Evolutionary conservation across 1,139 yeast species (phyloP).

Genomic region (Debaryomycetaceae sp.): DNA sequence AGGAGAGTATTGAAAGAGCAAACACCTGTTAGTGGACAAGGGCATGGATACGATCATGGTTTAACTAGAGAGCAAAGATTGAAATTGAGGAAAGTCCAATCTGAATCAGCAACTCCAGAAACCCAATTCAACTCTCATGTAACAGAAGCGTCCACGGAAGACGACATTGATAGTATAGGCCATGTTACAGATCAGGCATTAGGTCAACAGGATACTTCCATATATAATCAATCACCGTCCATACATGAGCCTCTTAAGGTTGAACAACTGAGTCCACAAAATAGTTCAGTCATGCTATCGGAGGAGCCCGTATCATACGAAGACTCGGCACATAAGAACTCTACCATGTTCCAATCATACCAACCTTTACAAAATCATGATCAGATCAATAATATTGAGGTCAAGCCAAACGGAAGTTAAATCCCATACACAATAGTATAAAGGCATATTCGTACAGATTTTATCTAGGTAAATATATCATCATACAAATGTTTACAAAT

Average conservation of each 20-base stretch:
- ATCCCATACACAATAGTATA: no score
- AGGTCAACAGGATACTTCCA: not conserved
- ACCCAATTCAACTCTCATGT: not conserved
- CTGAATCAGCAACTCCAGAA: not conserved
- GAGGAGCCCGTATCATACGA: no score
- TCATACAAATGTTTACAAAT: not conserved
- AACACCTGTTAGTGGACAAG: constrained; percentile 4
- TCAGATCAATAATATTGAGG: no score
- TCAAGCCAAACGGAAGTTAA: no score
- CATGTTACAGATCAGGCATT: not conserved
- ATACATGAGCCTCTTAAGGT: not conserved
- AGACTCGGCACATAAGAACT: no score
- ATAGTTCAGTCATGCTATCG: no score
- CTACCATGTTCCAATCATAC: no score
- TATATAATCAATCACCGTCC: not conserved
- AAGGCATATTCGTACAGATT: no score
- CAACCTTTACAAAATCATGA: no score
- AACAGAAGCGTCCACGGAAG: not conserved
- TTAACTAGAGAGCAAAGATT: constrained; percentile 43
- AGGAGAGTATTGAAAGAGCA: constrained; percentile 22
- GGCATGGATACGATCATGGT: constrained; percentile 21
- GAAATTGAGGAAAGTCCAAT: constrained; percentile 23
- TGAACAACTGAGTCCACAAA: no score
- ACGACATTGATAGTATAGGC: not conserved
- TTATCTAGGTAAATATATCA: no score